phyloP scores from a whole-genome alignment of 2,329 filamentous ascomycete genomes.

The Fusarium equiseti region DNA sequence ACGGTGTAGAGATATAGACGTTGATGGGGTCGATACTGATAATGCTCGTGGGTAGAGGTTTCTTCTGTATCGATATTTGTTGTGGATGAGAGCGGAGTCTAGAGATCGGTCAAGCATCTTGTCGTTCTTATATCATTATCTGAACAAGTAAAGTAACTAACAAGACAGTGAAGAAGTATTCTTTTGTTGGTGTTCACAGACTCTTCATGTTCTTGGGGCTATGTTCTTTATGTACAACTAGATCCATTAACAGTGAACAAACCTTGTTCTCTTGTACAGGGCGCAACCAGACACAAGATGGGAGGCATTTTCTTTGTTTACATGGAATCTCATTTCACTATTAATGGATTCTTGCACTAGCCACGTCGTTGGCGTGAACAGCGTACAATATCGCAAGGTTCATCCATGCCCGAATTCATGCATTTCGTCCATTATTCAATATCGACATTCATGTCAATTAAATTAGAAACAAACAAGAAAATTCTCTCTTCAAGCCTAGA shows the following conservation, averaged over 20 bases:
- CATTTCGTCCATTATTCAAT: not conserved
- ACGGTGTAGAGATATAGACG: not conserved
- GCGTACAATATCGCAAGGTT: not conserved
- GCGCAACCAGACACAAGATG: not conserved
- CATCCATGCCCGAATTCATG: slow-evolving; percentile 6
- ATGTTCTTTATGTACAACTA: slow-evolving; percentile 21
- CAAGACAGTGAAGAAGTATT: not conserved
- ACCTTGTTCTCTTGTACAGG: not conserved
- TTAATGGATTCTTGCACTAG: not conserved
- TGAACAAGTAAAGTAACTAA: not conserved
- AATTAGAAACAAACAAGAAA: not conserved
- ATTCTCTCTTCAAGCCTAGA: not conserved
- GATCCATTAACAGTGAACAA: not conserved
- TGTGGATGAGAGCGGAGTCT: not conserved
- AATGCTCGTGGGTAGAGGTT: not conserved
- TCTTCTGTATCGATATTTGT: not conserved
- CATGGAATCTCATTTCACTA: not conserved
- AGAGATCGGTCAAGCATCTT: not conserved
- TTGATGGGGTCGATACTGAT: not conserved
- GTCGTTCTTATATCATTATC: slow-evolving; percentile 16
- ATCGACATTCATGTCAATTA: not conserved
- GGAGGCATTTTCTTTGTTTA: not conserved
- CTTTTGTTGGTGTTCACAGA: not conserved
- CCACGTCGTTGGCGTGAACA: not conserved
- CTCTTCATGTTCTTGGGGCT: not conserved